Base-by-base conservation (phyloP, 1,284 basidiomycete species). In the Sanguinoderma infundibulare region DNA sequence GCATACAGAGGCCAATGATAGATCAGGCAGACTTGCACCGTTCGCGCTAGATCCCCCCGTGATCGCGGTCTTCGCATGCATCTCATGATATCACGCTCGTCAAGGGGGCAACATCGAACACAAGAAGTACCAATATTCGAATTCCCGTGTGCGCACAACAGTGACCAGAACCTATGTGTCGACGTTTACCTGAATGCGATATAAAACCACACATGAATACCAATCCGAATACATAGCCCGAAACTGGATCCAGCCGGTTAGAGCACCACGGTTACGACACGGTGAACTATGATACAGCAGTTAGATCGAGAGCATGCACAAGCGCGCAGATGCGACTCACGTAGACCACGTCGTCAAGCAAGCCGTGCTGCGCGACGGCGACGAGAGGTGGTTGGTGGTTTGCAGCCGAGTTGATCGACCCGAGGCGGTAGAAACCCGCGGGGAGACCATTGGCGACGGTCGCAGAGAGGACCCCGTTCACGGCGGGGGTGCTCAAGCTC, bases 341-440 rank as follows among this genome's bases (percentile, higher is more conserved):
- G n/a, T 26, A 59, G 30, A 38, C 69, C 55, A 73, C 72, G 67
- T 86, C 84, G 66, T 84, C 83, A 12, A 82, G 64, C 47, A 73
- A 66, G 24, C 82, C 83, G 65, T 83, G 83, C 64, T 84, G 82
- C 32, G 84, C 80, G 46, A 84, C 71, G 20, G 82, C 77, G 35
- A 79, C 82, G 47, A 83, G 72, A 7, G 74, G 79, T 26, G 87
- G 87, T 69, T 85, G 84, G 71, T 89, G 89, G 74, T 91, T 91
- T 32, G 84, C 74, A 17, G 83, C 78, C 40, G 78, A 66, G 69
- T 83, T 82, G 70, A 87, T 86, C 26, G 82, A 82, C 67, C 81
- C 82, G 36, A 89, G 69, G 61, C 83, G 78, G 78, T 92, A 91
- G 20, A 78, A 75, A 50, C 87, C 87, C 52, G 81, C 81, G 83